Conservation (phyloP, 2,329 filamentous ascomycete species). For the Thermothelomyces thermophilus region DNA sequence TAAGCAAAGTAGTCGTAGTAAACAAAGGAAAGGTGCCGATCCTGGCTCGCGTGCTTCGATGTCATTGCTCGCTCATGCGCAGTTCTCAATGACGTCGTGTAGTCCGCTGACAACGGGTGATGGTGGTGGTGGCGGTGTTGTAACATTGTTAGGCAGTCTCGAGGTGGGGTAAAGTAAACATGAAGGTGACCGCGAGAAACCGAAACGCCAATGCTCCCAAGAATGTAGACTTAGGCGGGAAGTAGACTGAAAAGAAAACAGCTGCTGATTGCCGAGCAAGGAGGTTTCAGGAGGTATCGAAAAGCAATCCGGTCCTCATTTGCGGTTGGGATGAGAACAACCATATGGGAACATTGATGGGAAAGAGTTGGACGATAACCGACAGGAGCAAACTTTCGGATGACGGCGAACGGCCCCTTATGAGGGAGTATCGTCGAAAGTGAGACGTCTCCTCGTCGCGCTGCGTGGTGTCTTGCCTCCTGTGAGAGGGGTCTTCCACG, state of each 20-base stretch:
- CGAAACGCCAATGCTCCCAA: constrained; percentile 12
- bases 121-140: not conserved
- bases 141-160: not conserved
- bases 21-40: constrained; percentile 6
- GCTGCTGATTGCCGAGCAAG: not conserved
- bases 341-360: not conserved
- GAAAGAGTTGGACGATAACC: not conserved
- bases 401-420: constrained; percentile 1
- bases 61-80: not conserved
- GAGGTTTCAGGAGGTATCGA: not conserved
- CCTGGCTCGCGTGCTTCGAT: not conserved
- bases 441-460: constrained; percentile 67
- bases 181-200: not conserved
- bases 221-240: not conserved
- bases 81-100: constrained; percentile 6
- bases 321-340: not conserved
- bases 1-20: constrained; percentile 1
- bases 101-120: not conserved
- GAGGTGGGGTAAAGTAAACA: not conserved
- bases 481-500: constrained; percentile 71
- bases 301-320: not conserved
- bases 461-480: constrained; percentile 52
- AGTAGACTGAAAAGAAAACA: not conserved
- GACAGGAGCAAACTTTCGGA: not conserved
- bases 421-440: constrained; percentile 59